phyloP scores from a whole-genome alignment of 306 rosid species.

The Inga laurina region DNA sequence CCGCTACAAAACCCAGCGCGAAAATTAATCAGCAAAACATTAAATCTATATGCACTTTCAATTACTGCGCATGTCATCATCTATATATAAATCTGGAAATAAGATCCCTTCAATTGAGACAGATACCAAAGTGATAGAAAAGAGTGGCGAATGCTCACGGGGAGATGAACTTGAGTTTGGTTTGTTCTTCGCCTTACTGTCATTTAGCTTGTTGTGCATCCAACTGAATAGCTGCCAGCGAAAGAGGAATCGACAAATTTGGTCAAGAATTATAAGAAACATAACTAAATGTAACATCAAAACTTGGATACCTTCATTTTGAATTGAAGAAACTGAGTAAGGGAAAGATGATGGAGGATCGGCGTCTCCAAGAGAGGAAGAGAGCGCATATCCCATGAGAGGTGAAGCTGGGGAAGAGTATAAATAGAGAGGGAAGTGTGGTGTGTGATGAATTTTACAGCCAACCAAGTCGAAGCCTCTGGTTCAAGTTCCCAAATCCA shows the following conservation, averaged over 20 bases:
- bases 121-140: not conserved
- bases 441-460: conserved; percentile 29
- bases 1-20: conserved; percentile 27
- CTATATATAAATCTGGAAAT: conserved; percentile 15
- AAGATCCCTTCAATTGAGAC: not conserved
- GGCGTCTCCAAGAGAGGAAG: not conserved
- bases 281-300: not conserved
- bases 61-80: not conserved
- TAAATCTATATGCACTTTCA: not conserved
- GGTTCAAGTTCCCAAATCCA: conserved; percentile 77
- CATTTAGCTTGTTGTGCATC: conserved; percentile 69
- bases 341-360: not conserved
- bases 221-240: conserved; percentile 60
- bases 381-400: conserved; percentile 43
- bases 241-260: not conserved
- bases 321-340: conserved; percentile 2
- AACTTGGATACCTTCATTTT: conserved; percentile 48
- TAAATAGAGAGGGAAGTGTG: conserved; percentile 37
- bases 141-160: conserved; percentile 31
- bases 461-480: conserved; percentile 5
- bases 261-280: conserved; percentile 2
- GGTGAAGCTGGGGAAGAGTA: conserved; percentile 47
- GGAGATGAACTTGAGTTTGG: conserved; percentile 37
- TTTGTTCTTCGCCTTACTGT: conserved; percentile 44
- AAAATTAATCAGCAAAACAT: conserved; percentile 7